Percentiles rank a stretch among this genome's conserved stretches.
phyloP scores from a whole-genome alignment of 208 protist genomes.

The Trypanosoma brucei region DNA sequence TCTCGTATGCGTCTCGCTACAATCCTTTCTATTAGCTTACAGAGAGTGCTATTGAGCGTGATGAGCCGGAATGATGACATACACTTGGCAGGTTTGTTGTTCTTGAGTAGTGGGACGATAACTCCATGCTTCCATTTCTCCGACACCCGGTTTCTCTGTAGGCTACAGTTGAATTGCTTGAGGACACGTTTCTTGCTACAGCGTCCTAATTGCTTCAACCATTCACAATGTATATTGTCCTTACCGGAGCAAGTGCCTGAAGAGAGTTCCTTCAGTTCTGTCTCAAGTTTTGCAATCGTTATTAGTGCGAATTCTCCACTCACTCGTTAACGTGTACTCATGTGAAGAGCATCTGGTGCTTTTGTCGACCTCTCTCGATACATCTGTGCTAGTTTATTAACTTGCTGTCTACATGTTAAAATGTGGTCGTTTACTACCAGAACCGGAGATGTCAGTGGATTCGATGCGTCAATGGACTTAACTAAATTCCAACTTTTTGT shows the following conservation, averaged over 20 bases:
- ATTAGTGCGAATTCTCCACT: too few relatives aligned
- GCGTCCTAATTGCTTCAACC: neutral
- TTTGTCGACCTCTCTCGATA: neutral
- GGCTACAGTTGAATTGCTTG: constrained; percentile 15
- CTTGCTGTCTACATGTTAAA: neutral
- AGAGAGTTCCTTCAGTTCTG: neutral
- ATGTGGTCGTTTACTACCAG: neutral
- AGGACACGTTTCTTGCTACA: too few relatives aligned
- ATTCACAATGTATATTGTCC: neutral
- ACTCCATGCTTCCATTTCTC: constrained; percentile 16
- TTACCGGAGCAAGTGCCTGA: neutral
- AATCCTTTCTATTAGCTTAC: too few relatives aligned
- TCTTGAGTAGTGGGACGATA: constrained; percentile 2
- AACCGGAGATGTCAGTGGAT: neutral
- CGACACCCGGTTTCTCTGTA: constrained; percentile 10
- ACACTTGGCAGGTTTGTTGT: too few relatives aligned
- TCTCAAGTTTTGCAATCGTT: too few relatives aligned
- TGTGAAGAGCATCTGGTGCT: neutral
- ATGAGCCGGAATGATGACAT: too few relatives aligned
- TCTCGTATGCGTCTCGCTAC: neutral
- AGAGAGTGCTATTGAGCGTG: too few relatives aligned
- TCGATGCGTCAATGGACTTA: constrained; percentile 7
- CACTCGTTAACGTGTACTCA: neutral
- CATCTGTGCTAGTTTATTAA: neutral
- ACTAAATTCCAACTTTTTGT: neutral